Evolutionary conservation across 495 filamentous ascomycete species (phyloP), one percentile per base, ranked within the genome.

Genomic region (Xylaria longipes): DNA sequence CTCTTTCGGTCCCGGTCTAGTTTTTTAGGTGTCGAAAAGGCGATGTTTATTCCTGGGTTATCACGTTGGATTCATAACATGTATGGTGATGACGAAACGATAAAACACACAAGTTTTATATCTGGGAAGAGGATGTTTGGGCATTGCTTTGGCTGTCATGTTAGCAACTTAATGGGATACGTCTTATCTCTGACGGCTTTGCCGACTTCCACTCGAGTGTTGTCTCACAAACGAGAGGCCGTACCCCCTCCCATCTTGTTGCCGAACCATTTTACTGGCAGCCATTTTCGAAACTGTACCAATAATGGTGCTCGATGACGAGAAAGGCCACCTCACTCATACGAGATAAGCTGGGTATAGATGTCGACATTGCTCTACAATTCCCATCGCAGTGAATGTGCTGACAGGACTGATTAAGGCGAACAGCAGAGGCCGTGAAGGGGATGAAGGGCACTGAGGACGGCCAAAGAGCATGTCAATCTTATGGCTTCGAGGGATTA

Each of bases 151-250:
- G 20, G 27, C 29, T 52, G 9, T 9, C 20, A 17, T 65, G 37
- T 65, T 52, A 65, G 63, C 63, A 37, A 22, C 27, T 35, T 52
- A 65, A 50, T 65, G 29, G 45, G 45, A 35, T 52, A n/a, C 17
- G 11, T 25, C 17, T 65, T 45, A 52, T 29, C 27, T 9, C 22
- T 52, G 17, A 50, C 45, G 27, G 15, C 8, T 12, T 48, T 65
- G 45, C 9, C n/a, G 27, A 41, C 27, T 12, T 27, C 22, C 22
- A 41, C 37, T 41, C 25, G 2, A 33, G 2, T 41, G 39, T 39
- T 11, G 33, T 29, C 37, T 45, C 14, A 45, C 39, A 27, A 65
- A 33, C 14, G 25, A 41, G 27, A 41, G 12, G 17, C 12, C 12
- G 1, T 64, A 14, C 22, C 22, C 29, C 20, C 14, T 35, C 29